Conservation (phyloP, 495 filamentous ascomycete species). For the Cercophora scortea region DNA sequence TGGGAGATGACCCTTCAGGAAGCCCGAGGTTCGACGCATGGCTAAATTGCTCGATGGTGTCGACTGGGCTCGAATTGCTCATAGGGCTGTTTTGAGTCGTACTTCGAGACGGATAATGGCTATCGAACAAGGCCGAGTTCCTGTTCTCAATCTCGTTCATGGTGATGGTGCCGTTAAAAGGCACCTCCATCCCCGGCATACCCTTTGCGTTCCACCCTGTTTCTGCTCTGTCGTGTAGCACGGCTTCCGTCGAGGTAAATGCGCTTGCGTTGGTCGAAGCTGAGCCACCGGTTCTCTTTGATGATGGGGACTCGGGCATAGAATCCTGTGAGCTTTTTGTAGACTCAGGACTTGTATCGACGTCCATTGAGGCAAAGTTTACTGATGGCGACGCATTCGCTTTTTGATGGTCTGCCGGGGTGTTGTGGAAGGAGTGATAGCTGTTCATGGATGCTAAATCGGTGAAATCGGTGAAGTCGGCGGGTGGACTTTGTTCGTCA, state of each 20-base stretch:
- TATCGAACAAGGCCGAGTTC: background rate
- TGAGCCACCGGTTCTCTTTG: slow-evolving; percentile 8
- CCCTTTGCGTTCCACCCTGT: background rate
- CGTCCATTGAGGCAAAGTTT: slow-evolving; percentile 2
- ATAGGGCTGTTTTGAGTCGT: no score
- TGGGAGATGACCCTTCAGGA: no score
- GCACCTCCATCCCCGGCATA: no score
- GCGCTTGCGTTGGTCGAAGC: slow-evolving; percentile 4
- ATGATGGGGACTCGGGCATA: slow-evolving; percentile 23
- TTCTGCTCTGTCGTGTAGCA: background rate
- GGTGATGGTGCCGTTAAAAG: background rate
- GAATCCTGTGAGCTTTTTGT: slow-evolving; percentile 30
- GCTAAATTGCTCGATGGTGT: no score
- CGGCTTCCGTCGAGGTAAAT: no score
- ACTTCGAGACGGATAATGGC: no score
- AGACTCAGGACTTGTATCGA: slow-evolving; percentile 5
- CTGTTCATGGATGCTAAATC: no score
- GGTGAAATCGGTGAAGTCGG: no score
- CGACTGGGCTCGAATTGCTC: no score
- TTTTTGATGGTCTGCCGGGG: no score
- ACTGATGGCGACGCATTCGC: slow-evolving; percentile 12
- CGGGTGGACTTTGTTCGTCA: slow-evolving; percentile 20
- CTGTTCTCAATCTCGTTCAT: background rate
- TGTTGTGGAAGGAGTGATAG: no score
- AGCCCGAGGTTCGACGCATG: no score